Evolutionary conservation across 768 basidiomycete species (phyloP).

Genomic region (Leccinum fibrillosum): DNA sequence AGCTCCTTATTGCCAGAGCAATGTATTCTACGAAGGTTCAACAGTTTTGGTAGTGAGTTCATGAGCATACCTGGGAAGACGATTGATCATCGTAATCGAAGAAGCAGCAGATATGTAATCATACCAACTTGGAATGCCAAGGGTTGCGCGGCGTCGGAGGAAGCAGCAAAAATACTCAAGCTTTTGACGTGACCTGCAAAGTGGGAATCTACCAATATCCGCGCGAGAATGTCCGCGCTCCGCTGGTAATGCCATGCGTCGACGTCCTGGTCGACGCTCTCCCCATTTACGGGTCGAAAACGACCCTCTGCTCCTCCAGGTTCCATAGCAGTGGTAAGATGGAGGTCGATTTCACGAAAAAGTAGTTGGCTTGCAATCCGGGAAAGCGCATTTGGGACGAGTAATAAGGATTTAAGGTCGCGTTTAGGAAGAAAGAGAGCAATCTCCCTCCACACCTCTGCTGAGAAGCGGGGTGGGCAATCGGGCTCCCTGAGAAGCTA

Average conservation of each 20-base stretch:
- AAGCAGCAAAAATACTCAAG: conserved; percentile 57
- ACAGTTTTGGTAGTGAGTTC: conserved; percentile 63
- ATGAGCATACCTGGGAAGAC: conserved; percentile 55
- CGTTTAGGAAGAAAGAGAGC: conserved; percentile 57
- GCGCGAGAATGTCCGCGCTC: conserved; percentile 67
- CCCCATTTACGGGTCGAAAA: conserved; percentile 12
- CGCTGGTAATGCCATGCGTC: conserved; percentile 54
- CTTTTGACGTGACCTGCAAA: conserved; percentile 60
- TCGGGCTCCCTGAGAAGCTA: conserved; percentile 36
- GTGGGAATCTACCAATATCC: conserved; percentile 56
- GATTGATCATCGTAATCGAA: background rate
- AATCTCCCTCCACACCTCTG: conserved; percentile 72
- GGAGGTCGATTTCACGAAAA: conserved; percentile 61
- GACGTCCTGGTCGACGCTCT: conserved; percentile 29
- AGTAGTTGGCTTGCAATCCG: conserved; percentile 66
- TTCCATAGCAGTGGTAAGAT: conserved; percentile 45
- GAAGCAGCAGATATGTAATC: conserved; percentile 1
- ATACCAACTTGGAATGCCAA: conserved; percentile 66
- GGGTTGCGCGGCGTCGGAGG: conserved; percentile 44
- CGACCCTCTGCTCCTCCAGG: conserved; percentile 15
- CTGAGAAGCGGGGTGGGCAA: conserved; percentile 54
- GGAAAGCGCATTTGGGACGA: conserved; percentile 64
- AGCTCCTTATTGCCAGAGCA: conserved; percentile 56
- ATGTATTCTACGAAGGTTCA: conserved; percentile 57
- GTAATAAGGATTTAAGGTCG: conserved; percentile 63